Conservation (phyloP, 768 basidiomycete species). For the Lactarius vividus region DNA sequence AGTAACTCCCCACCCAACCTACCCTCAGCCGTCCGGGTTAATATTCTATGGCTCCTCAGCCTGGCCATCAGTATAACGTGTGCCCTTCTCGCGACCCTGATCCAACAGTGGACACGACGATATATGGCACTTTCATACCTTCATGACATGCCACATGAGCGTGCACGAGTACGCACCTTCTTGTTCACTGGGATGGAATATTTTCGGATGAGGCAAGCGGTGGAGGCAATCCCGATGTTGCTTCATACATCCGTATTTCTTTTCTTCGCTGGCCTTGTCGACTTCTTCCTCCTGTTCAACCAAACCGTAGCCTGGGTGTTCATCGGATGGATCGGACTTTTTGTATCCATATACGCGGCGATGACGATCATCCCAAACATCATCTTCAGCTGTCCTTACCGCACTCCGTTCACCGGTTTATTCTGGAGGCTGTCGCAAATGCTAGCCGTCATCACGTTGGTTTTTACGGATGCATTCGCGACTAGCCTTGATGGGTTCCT, state of each 20-base stretch:
- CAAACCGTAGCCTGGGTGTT: constrained; percentile 3
- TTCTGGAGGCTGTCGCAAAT: not conserved
- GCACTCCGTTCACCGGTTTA: constrained; percentile 6
- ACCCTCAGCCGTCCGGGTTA: not conserved
- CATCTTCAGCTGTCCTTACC: constrained; percentile 8
- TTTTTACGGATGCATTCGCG: not conserved
- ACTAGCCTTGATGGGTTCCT: not conserved
- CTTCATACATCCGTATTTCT: constrained; percentile 10
- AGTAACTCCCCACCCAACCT: not conserved
- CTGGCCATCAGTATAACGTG: constrained; percentile 6
- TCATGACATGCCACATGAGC: constrained; percentile 5
- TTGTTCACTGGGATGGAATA: constrained; percentile 5
- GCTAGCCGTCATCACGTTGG: not conserved
- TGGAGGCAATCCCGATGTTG: constrained; percentile 3
- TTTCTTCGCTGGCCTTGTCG: constrained; percentile 4
- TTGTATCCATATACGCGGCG: not conserved
- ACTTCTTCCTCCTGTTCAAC: constrained; percentile 6
- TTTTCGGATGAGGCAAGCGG: constrained; percentile 4
- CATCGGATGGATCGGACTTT: constrained; percentile 1
- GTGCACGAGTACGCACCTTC: constrained; percentile 10
- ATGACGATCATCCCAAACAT: constrained; percentile 9
- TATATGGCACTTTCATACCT: constrained; percentile 5
- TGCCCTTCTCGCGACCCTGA: constrained; percentile 6
- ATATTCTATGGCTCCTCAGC: constrained; percentile 9
- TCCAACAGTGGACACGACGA: constrained; percentile 3